These are phyloP conservation scores for Cryptococcus sp. DNA, from an alignment of 1,284 basidiomycete genomes.

Conservation along the genomic window DNA sequence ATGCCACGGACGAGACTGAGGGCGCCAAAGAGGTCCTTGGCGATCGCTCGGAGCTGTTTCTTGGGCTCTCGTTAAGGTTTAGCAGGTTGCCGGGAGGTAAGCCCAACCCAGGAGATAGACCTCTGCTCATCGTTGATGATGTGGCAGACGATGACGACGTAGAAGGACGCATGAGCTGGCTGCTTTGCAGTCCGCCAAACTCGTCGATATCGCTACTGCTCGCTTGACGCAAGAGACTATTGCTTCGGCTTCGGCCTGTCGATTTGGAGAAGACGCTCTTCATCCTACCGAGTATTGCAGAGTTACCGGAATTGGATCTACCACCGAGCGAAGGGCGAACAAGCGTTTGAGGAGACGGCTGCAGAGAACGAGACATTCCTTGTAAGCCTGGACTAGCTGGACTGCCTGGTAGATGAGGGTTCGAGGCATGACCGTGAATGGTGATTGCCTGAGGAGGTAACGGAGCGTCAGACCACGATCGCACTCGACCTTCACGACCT, in stretches of 20 bases:
- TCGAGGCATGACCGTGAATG: constrained; percentile 5
- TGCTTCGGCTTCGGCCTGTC: constrained; percentile 33
- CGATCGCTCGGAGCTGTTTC: constrained; percentile 29
- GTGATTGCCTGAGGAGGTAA: constrained; percentile 9
- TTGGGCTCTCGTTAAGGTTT: background rate
- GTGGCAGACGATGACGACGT: constrained; percentile 32
- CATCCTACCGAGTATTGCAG: constrained; percentile 42
- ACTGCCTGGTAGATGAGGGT: constrained; percentile 8
- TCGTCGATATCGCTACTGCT: constrained; percentile 36
- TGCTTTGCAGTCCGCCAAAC: constrained; percentile 21
- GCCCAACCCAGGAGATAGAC: too few relatives aligned
- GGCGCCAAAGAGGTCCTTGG: constrained; percentile 33
- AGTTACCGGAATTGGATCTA: constrained; percentile 43
- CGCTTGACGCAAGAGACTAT: constrained; percentile 28
- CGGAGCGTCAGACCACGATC: constrained; percentile 43
- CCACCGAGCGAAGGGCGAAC: constrained; percentile 33
- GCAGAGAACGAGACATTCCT: constrained; percentile 9
- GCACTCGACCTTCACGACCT: constrained; percentile 18
- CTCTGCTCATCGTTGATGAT: constrained; percentile 5
- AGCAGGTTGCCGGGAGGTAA: too few relatives aligned
- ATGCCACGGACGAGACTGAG: constrained; percentile 15
- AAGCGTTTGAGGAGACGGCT: constrained; percentile 17
- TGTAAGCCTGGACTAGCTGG: constrained; percentile 4
- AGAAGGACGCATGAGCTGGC: constrained; percentile 26
- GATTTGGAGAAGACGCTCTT: constrained; percentile 40